Evolutionary conservation across 2,329 filamentous ascomycete species (phyloP).

Genomic region (Fusarium decemcellulare): DNA sequence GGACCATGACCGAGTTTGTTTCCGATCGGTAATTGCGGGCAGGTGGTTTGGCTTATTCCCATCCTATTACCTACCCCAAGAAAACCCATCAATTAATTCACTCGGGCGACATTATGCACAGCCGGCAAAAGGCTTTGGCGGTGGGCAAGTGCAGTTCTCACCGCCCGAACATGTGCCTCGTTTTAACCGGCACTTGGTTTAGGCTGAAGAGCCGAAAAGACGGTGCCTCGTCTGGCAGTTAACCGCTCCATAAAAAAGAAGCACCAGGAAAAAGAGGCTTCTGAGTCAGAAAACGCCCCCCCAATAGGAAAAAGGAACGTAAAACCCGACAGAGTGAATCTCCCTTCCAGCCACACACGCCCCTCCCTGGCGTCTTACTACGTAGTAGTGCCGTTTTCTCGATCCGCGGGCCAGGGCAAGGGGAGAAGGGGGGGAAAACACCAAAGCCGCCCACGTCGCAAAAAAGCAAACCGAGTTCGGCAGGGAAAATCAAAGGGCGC

Average conservation of each 20-base stretch:
- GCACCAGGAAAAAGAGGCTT: background rate
- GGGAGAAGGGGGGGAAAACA: background rate
- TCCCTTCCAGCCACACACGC: background rate
- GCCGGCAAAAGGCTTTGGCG: slow-evolving; percentile 7
- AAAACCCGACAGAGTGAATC: background rate
- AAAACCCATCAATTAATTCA: slow-evolving; percentile 15
- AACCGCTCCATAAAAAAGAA: slow-evolving; percentile 1
- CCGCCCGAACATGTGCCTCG: slow-evolving; percentile 18
- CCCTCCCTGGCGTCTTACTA: slow-evolving; percentile 6
- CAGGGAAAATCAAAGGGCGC: slow-evolving; percentile 1
- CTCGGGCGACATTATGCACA: background rate
- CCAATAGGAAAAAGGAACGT: background rate
- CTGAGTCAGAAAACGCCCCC: slow-evolving; percentile 28
- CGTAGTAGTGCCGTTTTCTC: slow-evolving; percentile 31
- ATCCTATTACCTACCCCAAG: slow-evolving; percentile 2
- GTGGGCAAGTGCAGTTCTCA: background rate
- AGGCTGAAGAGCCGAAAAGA: slow-evolving; percentile 27
- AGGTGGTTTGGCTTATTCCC: slow-evolving; percentile 36
- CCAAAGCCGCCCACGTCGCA: slow-evolving; percentile 30
- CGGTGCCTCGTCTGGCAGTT: slow-evolving; percentile 8
- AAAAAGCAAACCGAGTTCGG: slow-evolving; percentile 22
- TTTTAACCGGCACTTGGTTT: slow-evolving; percentile 35
- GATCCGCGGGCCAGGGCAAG: slow-evolving; percentile 6
- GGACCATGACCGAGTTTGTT: slow-evolving; percentile 25
- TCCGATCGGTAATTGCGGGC: slow-evolving; percentile 39